Percentiles rank a stretch among this genome's conserved stretches.
These are phyloP conservation scores for Verticillium zaregamsianum DNA, from an alignment of 2,329 filamentous ascomycete species.

Conservation along the genomic window DNA sequence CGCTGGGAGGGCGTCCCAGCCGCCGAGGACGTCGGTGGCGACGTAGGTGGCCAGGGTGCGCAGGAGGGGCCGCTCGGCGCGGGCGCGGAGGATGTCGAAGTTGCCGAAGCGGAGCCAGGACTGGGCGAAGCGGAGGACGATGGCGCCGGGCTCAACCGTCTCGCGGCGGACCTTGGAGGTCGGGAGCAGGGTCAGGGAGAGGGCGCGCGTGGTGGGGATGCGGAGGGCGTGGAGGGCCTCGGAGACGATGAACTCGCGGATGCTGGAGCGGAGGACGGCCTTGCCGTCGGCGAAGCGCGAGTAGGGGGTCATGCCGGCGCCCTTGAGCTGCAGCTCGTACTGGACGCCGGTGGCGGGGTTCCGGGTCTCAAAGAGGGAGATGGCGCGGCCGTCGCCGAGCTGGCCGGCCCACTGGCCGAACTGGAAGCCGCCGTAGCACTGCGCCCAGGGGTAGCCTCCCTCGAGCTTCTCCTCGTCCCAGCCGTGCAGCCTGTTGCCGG, in stretches of 20 bases:
- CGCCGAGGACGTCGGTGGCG: slow-evolving; percentile 80
- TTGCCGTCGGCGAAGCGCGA: slow-evolving; percentile 95
- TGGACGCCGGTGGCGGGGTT: slow-evolving; percentile 67
- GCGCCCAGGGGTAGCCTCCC: slow-evolving; percentile 92
- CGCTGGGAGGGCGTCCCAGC: slow-evolving; percentile 79
- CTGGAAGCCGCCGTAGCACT: slow-evolving; percentile 87
- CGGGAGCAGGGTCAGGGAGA: slow-evolving; percentile 76
- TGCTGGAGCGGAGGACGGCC: slow-evolving; percentile 86
- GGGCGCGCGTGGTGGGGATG: slow-evolving; percentile 81
- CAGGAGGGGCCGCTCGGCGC: slow-evolving; percentile 73
- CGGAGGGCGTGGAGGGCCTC: slow-evolving; percentile 81
- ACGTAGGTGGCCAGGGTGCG: slow-evolving; percentile 75
- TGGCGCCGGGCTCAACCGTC: slow-evolving; percentile 80
- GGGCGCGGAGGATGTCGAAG: slow-evolving; percentile 83
- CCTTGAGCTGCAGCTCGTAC: slow-evolving; percentile 93
- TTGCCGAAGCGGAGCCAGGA: slow-evolving; percentile 92
- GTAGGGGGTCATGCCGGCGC: slow-evolving; percentile 89
- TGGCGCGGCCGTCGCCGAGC: slow-evolving; percentile 89
- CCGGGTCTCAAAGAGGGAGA: slow-evolving; percentile 86
- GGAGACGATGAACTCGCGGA: slow-evolving; percentile 89
- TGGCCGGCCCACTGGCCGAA: slow-evolving; percentile 93
- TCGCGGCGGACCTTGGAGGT: slow-evolving; percentile 72
- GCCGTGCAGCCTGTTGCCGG: slow-evolving; percentile 79
- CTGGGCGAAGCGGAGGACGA: slow-evolving; percentile 87
- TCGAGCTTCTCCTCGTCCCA: slow-evolving; percentile 63